Evolutionary conservation across 1,284 basidiomycete genomes (phyloP), one percentile per base, ranked within the genome.

Genomic region (Anthracocystis panici-leucophaei): DNA sequence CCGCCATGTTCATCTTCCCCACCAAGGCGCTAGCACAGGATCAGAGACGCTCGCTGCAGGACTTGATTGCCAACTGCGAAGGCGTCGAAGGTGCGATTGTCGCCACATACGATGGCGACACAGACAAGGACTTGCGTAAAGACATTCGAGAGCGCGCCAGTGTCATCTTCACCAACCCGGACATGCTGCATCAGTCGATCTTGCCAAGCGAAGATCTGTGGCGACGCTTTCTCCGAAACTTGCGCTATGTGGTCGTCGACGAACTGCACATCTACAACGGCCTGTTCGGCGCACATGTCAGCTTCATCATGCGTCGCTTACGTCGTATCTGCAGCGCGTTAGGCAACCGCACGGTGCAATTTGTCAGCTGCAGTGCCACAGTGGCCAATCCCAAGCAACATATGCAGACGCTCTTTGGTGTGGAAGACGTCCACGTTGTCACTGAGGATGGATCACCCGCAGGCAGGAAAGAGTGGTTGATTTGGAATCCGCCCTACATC

Each of bases 1-100:
- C 91, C 0, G 93, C 93, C 1, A 89, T 96, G 54, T 93, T 94
- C 81, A 89, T 96, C 51, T 96, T 95, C 79, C 94, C 94, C 1
- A 96, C 94, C 1, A 96, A 96, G 91, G 94, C 94, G 10, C 87
- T 96, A 31, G 94, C 94, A 0, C 94, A 96, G 85, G 94, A 96
- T 82, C 94, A 96, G 85, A 90, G 89, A 71, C 65, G 79, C 3
- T 82, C 83, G 18, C 62, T 85, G 11, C 71, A 77, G 49, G 75
- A 77, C 23, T 82, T 96, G 6, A 79, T 95, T 0, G 87, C 81
- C 63, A 87, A 88, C 10, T 91, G 90, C 82, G 88, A 90, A 0
- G 89, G 90, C 5, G 87, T 94, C 12, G 87, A 91, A 57, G 86
- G 92, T 44, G 71, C 69, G n/a, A 59, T 88, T 88, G 89, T 94